Conservation (phyloP, 2,329 filamentous ascomycete genomes). For the Paradendryphiella salina region DNA sequence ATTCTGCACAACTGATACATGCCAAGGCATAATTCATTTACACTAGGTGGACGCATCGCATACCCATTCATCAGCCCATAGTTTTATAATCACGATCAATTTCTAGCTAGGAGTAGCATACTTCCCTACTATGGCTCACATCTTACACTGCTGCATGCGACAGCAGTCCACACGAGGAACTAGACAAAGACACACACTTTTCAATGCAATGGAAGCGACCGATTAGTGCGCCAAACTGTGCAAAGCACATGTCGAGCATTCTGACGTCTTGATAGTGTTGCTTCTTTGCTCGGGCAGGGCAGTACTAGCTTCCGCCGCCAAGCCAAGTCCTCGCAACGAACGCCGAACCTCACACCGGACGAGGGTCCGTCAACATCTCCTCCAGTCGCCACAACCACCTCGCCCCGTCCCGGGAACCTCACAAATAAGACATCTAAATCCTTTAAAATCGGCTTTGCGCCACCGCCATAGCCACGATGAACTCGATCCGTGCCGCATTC, state of each 20-base stretch:
- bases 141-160: too few relatives aligned
- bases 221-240: too few relatives aligned
- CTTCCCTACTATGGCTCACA: too few relatives aligned
- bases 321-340: slow-evolving; percentile 13
- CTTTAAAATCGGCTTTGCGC: neutral
- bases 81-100: too few relatives aligned
- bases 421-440: neutral
- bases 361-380: slow-evolving; percentile 12
- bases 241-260: neutral
- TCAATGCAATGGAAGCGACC: too few relatives aligned
- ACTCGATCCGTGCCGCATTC: slow-evolving; percentile 31
- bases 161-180: too few relatives aligned
- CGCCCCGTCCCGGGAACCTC: slow-evolving; percentile 6
- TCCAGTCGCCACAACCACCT: slow-evolving; percentile 5
- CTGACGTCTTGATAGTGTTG: slow-evolving; percentile 11
- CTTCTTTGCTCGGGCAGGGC: slow-evolving; percentile 2
- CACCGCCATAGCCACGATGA: slow-evolving; percentile 25
- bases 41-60: too few relatives aligned
- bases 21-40: too few relatives aligned
- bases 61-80: too few relatives aligned
- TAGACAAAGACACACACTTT: too few relatives aligned
- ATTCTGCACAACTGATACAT: neutral
- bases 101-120: too few relatives aligned
- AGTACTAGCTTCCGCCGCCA: slow-evolving; percentile 17
- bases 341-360: slow-evolving; percentile 8